Evolutionary conservation across 176 grass and related monocot genomes (phyloP), one percentile per base, ranked within the genome.

Genomic region (Musa beccarii): DNA sequence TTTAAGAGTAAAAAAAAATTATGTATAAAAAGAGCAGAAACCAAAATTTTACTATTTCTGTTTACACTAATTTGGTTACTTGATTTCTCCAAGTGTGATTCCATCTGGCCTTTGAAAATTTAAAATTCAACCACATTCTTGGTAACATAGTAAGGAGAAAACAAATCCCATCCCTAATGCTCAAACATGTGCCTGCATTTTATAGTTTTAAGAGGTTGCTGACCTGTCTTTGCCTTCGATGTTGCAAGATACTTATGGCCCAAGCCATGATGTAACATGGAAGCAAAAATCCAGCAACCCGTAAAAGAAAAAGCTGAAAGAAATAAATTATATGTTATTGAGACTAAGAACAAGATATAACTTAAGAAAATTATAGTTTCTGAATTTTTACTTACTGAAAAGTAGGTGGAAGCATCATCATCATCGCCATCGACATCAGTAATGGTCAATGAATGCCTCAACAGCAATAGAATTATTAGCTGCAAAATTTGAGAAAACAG

Each of bases 251-350:
- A 65, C 81, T 96, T 72, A 96, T 92, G 50, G 90, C 93, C 93
- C 93, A 92, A 28, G 93, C 93, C 93, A 96, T 90, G 53, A 96
- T 88, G 74, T 96, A 96, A 78, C 90, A 96, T 9, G 90, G 93
- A 74, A 96, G 59, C 63, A 96, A 80, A 90, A 96, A 96, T 61
- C 93, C 93, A 92, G 93, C 93, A 54, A 90, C 93, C 52, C 88
- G 89, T 24, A 96, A 81, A 17, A 96, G 85, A 81, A 96, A 96
- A 49, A 92, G 78, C 93, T 96, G 78, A 66, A 54, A 50, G 80
- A 61, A 50, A 53, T 28, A 0, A 24, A 52, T 51, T 51, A 51
- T 22, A 23, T 1, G n/a, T 43, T 64, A 55, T 56, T 22, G 49
- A 76, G 20, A 64, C 11, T 63, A 2, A 2, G 11, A 64, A 29